phyloP scores from a whole-genome alignment of 257 asterid species.

The Plantago ovata region DNA sequence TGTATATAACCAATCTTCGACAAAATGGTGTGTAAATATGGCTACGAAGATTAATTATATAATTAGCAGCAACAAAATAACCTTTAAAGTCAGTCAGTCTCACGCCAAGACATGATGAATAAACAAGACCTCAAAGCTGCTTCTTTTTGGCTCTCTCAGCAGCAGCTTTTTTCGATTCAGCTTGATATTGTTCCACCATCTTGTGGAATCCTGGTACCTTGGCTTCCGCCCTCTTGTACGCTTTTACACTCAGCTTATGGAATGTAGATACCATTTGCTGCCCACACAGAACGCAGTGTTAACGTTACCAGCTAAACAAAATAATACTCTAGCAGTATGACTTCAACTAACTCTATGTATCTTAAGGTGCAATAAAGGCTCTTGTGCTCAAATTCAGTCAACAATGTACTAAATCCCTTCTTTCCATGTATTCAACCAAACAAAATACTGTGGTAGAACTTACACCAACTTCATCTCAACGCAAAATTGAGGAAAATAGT shows the following conservation, averaged over 20 bases:
- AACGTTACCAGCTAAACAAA: too few relatives aligned
- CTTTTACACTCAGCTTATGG: constrained; percentile 37
- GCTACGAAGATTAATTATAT: background rate
- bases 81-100: background rate
- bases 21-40: background rate
- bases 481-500: too few relatives aligned
- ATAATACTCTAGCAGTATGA: too few relatives aligned
- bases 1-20: background rate
- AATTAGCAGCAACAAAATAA: background rate
- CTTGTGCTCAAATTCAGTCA: too few relatives aligned
- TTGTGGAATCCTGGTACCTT: constrained; percentile 62
- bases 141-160: background rate
- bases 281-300: constrained; percentile 17
- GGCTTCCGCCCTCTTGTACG: constrained; percentile 35
- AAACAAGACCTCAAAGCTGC: background rate
- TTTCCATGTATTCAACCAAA: background rate
- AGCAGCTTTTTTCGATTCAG: constrained; percentile 26
- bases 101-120: background rate
- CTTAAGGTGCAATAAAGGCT: too few relatives aligned
- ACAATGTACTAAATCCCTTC: too few relatives aligned
- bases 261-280: constrained; percentile 46
- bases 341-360: too few relatives aligned
- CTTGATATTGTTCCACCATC: constrained; percentile 45
- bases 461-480: too few relatives aligned
- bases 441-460: too few relatives aligned